Conservation (phyloP, 352 stramenopile species). For the Lagenidium sp. region DNA sequence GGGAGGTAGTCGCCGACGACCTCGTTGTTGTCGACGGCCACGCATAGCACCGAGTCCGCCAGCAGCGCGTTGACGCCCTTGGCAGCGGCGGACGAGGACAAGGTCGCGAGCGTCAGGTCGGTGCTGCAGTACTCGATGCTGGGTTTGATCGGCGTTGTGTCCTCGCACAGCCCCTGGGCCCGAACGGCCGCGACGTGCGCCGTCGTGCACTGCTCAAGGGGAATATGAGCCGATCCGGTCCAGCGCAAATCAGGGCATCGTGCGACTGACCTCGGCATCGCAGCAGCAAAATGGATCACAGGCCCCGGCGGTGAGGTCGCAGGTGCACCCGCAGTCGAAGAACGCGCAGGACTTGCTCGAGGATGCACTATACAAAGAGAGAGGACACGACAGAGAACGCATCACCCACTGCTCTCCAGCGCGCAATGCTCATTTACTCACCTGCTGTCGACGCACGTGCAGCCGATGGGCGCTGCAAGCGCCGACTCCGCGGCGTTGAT, state of each 20-base stretch:
- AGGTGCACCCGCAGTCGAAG: conserved; percentile 33
- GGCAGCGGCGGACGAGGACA: too few species aligned
- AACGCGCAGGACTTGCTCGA: conserved; percentile 15
- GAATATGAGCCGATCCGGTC: too few species aligned
- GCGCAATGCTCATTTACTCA: too few species aligned
- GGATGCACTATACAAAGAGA: conserved; percentile 2
- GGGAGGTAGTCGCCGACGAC: conserved; percentile 26
- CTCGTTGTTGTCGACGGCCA: conserved; percentile 41
- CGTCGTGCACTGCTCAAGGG: conserved; percentile 13
- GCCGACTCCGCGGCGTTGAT: conserved; percentile 16
- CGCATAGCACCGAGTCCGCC: conserved; percentile 35
- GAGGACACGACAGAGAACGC: too few species aligned
- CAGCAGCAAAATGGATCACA: conserved; percentile 47
- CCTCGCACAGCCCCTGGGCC: conserved; percentile 16
- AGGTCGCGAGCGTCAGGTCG: conserved; percentile 19
- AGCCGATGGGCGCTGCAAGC: conserved; percentile 24
- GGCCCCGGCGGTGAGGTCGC: conserved; percentile 30
- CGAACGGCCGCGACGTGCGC: conserved; percentile 12
- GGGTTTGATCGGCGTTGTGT: conserved; percentile 3
- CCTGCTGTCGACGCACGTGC: conserved; percentile 21
- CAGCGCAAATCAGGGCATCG: too few species aligned
- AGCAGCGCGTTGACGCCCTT: conserved; percentile 21
- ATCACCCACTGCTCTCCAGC: too few species aligned
- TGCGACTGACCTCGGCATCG: conserved; percentile 33
- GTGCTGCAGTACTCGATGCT: conserved; percentile 34